Evolutionary conservation across 192 early-diverging fungal species (phyloP).

Genomic region (Mortierella claussenii): DNA sequence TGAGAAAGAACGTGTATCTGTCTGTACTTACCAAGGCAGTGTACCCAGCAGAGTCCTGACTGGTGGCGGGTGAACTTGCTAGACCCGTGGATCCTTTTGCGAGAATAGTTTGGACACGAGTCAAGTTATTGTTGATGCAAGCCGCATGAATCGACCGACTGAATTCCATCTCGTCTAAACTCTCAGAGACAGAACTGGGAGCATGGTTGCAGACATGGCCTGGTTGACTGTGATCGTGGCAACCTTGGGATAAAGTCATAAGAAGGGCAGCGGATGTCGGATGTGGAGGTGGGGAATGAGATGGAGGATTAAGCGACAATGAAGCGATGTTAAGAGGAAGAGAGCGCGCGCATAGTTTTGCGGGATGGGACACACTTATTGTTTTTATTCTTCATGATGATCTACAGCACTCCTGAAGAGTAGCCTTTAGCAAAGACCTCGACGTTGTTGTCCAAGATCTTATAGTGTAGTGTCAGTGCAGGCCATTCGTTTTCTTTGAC

Average conservation of each 20-base stretch:
- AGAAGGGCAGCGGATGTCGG: no score
- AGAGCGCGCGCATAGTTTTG: no score
- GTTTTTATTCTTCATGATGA: no score
- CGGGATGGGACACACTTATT: no score
- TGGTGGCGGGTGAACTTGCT: slow-evolving; percentile 22
- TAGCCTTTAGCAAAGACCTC: slow-evolving; percentile 69
- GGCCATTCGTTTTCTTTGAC: slow-evolving; percentile 52
- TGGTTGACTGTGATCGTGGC: slow-evolving; percentile 17
- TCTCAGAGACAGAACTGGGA: slow-evolving; percentile 20
- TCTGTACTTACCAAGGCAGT: slow-evolving; percentile 20
- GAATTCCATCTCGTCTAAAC: slow-evolving; percentile 45
- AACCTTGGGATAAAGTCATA: not conserved
- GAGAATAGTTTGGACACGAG: slow-evolving; percentile 26
- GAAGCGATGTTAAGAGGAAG: no score
- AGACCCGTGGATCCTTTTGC: not conserved
- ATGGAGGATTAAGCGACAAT: no score
- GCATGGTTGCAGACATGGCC: slow-evolving; percentile 37
- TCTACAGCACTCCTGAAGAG: slow-evolving; percentile 63
- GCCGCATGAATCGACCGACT: slow-evolving; percentile 46
- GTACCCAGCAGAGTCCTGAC: slow-evolving; percentile 40
- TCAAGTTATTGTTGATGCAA: slow-evolving; percentile 34
- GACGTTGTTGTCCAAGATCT: slow-evolving; percentile 68
- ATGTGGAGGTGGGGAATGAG: no score
- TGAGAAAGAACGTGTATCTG: no score
- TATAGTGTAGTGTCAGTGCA: slow-evolving; percentile 64